Evolutionary conservation across 306 rosid genomes (phyloP).

Genomic region (Lathyrus oleraceus): DNA sequence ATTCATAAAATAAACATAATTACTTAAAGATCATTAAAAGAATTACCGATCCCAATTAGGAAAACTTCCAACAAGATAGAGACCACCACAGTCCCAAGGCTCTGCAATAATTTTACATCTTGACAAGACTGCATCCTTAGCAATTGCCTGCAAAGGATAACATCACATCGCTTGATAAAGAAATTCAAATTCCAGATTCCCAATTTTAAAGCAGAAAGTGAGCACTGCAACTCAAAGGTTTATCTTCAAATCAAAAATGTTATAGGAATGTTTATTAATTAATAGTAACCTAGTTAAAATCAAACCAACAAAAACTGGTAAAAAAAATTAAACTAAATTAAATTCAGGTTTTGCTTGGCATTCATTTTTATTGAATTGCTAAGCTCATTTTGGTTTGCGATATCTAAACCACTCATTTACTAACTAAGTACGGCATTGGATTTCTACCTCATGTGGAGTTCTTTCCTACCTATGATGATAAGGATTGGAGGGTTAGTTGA

Average conservation of each 20-base stretch:
- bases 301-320: slow-evolving; percentile 14
- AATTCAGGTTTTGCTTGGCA: background rate
- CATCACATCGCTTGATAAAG: slow-evolving; percentile 18
- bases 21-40: slow-evolving; percentile 5
- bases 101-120: slow-evolving; percentile 95
- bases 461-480: too few relatives aligned
- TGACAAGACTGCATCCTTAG: slow-evolving; percentile 80
- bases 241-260: slow-evolving; percentile 1
- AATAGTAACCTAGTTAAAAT: slow-evolving; percentile 19
- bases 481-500: too few relatives aligned
- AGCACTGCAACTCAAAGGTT: slow-evolving; percentile 2
- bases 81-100: slow-evolving; percentile 99
- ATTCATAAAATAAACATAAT: slow-evolving; percentile 6
- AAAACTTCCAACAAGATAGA: slow-evolving; percentile 91
- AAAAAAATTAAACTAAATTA: slow-evolving; percentile 8
- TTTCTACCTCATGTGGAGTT: too few relatives aligned
- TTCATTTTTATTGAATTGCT: slow-evolving; percentile 1
- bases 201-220: slow-evolving; percentile 20
- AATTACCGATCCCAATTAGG: slow-evolving; percentile 97
- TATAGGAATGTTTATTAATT: slow-evolving; percentile 4
- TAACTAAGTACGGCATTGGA: too few relatives aligned
- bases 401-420: too few relatives aligned
- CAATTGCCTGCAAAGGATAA: slow-evolving; percentile 67
- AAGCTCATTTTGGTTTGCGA: too few relatives aligned
- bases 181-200: slow-evolving; percentile 20